Evolutionary conservation across 2,329 filamentous ascomycete species (phyloP), one percentile per base, ranked within the genome.

Genomic region (Gaeumannomyces sp.): DNA sequence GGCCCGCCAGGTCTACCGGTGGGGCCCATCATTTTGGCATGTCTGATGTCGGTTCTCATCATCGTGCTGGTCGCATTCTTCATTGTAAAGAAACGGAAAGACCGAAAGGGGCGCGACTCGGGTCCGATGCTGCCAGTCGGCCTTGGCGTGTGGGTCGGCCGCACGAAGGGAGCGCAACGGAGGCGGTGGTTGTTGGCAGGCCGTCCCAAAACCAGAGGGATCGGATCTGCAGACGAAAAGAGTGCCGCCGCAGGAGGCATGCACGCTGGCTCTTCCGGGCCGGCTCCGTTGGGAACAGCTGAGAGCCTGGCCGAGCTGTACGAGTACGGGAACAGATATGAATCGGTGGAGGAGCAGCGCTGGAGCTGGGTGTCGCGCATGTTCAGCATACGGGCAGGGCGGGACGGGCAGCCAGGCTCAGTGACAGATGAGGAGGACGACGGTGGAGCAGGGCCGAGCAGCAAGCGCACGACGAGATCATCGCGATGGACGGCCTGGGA

Each of bases 281-380:
- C 45, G 45, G 5, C 22, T 53, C 45, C 45, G 45, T 8, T n/a
- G 3, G 45, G 22, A 22, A 53, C 45, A 4, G 45, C 22, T 6
- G 57, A 53, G 35, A 59, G 33, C 57, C 56, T 33, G 28, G 50
- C 62, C 5, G 50, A 64, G 57, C 62, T 60, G 38, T 77, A 77
- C 5, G 75, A 81, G 28, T 82, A 84, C 19, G 79, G 85, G 2
- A 78, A 79, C 59, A 75, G 81, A 35, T 75, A 91, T 67, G 77
- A 82, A 53, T 74, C 80, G 38, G 78, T 78, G 70, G 45, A 57
- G 29, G 38, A 64, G 60, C 65, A 63, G 61, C 62, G 67, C 10
- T 65, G 64, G 59, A 70, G 69, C 63, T 70, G 69, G 69, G 66
- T 70, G 66, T 67, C 69, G 8, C 65, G 66, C 1, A 62, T 70